phyloP scores from a whole-genome alignment of 495 filamentous ascomycete genomes.

The Parachaetomium inaequale region DNA sequence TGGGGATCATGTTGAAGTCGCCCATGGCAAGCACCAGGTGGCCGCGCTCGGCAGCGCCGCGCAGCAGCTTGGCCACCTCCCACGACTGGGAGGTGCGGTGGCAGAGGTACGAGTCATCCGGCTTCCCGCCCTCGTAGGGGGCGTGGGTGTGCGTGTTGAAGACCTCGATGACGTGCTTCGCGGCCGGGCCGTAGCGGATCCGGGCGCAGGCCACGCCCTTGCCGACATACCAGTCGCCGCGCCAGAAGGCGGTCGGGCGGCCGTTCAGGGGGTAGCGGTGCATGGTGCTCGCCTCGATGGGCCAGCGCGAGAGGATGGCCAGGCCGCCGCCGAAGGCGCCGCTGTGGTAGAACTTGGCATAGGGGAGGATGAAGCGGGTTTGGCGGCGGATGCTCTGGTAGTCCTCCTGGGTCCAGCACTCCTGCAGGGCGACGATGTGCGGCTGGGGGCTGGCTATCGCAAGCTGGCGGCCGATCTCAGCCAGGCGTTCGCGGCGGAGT shows the following conservation, averaged over 20 bases:
- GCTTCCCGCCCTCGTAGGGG: slow-evolving; percentile 71
- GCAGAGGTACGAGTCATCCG: slow-evolving; percentile 78
- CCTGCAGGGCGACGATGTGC: slow-evolving; percentile 89
- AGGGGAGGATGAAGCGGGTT: slow-evolving; percentile 75
- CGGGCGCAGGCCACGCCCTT: slow-evolving; percentile 88
- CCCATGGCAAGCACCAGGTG: slow-evolving; percentile 81
- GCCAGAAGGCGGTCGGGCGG: slow-evolving; percentile 84
- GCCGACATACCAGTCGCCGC: slow-evolving; percentile 92
- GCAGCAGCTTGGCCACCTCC: slow-evolving; percentile 90
- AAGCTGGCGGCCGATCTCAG: slow-evolving; percentile 76
- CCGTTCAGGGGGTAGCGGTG: slow-evolving; percentile 87
- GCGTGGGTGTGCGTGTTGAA: slow-evolving; percentile 91
- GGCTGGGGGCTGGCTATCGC: slow-evolving; percentile 63
- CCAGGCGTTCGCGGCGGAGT: slow-evolving; percentile 71
- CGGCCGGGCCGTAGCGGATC: slow-evolving; percentile 65
- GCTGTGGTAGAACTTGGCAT: slow-evolving; percentile 90
- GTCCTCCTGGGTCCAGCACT: slow-evolving; percentile 92
- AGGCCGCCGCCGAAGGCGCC: slow-evolving; percentile 87
- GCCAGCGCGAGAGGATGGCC: slow-evolving; percentile 91
- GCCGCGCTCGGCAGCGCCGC: slow-evolving; percentile 77
- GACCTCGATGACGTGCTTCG: slow-evolving; percentile 74
- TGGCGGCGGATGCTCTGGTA: slow-evolving; percentile 74
- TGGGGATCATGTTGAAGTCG: slow-evolving; percentile 93
- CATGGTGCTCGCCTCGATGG: slow-evolving; percentile 91
- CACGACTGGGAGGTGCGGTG: slow-evolving; percentile 94